Conservation (phyloP, 192 early-diverging fungal species). For the Mortierella alpina region DNA sequence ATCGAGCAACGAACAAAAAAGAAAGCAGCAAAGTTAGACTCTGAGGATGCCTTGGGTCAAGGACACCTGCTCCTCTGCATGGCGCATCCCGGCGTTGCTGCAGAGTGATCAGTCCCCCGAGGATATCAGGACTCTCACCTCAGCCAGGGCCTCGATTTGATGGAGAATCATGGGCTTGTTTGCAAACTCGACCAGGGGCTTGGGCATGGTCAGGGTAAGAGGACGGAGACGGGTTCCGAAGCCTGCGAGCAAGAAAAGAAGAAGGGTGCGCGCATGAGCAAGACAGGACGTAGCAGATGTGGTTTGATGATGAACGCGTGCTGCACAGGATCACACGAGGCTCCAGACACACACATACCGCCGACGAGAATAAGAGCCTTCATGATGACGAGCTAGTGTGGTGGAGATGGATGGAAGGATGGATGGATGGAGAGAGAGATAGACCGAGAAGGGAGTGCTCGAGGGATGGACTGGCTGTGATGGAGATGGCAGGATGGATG, state of each 20-base stretch:
- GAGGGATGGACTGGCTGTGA: not conserved
- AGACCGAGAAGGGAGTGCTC: not conserved
- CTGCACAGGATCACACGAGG: not conserved
- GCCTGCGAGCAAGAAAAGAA: slow-evolving; percentile 60
- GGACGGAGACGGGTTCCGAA: slow-evolving; percentile 99
- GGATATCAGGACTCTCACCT: slow-evolving; percentile 72
- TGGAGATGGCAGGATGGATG: not conserved
- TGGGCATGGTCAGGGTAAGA: slow-evolving; percentile 95
- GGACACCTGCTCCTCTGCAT: no score
- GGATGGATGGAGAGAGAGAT: not conserved
- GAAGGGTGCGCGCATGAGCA: not conserved
- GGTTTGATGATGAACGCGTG: not conserved
- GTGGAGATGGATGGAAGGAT: not conserved
- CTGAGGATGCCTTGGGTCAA: not conserved
- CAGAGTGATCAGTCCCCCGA: no score
- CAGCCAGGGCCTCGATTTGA: slow-evolving; percentile 96
- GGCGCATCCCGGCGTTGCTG: no score
- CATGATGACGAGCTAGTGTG: slow-evolving; percentile 60
- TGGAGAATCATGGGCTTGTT: slow-evolving; percentile 99
- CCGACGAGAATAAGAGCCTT: slow-evolving; percentile 89
- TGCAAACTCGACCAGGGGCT: slow-evolving; percentile 99
- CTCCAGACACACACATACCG: slow-evolving; percentile 56
- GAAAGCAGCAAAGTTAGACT: not conserved
- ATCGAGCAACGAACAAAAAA: not conserved
- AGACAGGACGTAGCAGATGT: not conserved